Evolutionary conservation across 352 stramenopile genomes (phyloP), one percentile per base, ranked within the genome.

Genomic region (Phytophthora pinifolia): DNA sequence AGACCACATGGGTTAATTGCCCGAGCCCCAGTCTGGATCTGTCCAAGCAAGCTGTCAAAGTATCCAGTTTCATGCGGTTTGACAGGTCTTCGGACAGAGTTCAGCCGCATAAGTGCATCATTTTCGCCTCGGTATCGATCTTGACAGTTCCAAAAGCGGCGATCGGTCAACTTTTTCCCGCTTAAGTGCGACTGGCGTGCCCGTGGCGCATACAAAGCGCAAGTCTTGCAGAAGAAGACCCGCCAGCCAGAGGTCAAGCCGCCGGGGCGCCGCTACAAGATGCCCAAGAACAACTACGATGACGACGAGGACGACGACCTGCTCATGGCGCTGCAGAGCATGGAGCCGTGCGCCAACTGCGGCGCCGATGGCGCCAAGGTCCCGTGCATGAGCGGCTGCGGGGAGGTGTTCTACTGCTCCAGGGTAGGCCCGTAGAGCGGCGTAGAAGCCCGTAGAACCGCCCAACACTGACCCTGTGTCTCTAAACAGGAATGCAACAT

Each of bases 351-450:
- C 46, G 84, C 75, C 15, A 94, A 94, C 58, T 94, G 84, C 41
- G 84, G 84, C 25, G 74, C 72, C 2, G 76, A 90, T 13, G 84
- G 84, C 39, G 84, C 84, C 50, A 92, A 88, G 62, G 88, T 92
- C 46, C 84, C 84, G 38, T 94, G 84, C 48, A 92, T 92, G 84
- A 92, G 82, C 55, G 84, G 84, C 36, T 94, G 84, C 39, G 74
- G 74, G 9, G 82, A 92, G 47, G 82, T 94, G n/a, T 94, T 89
- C 55, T 94, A 94, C 63, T 94, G 84, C 64, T 94, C 84, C 0
- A 54, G 83, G 66, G 84, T 94, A 73, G 12, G 58, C 39, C 9
- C 10, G 15, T 50, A 39, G 49, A 56, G 12, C 32, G 36, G 53
- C 25, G 29, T 9, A 36, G n/a, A 32, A 29, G 25, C 25, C 25